Percentiles rank a stretch among this genome's conserved stretches.
Evolutionary conservation across 2,329 filamentous ascomycete genomes (phyloP).

Genomic region (Chalaropsis ovoidea): DNA sequence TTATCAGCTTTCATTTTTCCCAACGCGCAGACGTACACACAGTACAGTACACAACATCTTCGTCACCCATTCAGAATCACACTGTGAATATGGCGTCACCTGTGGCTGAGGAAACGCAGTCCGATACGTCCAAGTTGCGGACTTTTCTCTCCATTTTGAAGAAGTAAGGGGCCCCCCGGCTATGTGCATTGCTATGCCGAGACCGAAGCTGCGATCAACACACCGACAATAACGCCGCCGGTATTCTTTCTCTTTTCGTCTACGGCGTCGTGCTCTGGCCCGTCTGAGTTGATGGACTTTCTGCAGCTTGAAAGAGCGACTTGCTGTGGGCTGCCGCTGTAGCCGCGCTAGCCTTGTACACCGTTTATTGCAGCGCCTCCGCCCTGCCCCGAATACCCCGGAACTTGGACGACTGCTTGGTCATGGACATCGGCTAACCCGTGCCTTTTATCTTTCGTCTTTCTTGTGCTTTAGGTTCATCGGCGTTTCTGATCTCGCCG

Average conservation of each 20-base stretch:
- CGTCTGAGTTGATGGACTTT: neutral
- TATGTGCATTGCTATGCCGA: neutral
- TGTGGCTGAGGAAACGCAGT: slow-evolving; percentile 22
- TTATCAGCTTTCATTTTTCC: neutral
- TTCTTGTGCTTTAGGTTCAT: slow-evolving; percentile 58
- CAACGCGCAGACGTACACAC: neutral
- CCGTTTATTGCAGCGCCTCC: neutral
- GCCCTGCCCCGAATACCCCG: neutral
- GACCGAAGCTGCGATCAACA: neutral
- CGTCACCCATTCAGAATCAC: neutral
- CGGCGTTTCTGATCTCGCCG: slow-evolving; percentile 87
- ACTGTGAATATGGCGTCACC: slow-evolving; percentile 21
- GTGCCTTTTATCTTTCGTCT: neutral
- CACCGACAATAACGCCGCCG: neutral
- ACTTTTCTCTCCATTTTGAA: slow-evolving; percentile 24
- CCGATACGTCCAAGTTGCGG: slow-evolving; percentile 22
- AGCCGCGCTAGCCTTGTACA: neutral
- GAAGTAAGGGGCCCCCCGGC: slow-evolving; percentile 23
- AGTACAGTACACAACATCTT: neutral
- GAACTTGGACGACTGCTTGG: neutral
- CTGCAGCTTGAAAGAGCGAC: neutral
- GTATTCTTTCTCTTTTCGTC: neutral
- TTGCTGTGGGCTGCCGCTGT: no score
- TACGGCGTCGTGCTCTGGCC: neutral
- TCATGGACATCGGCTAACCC: neutral